phyloP scores from a whole-genome alignment of 2,329 filamentous ascomycete species.

The Basipetospora sp. region DNA sequence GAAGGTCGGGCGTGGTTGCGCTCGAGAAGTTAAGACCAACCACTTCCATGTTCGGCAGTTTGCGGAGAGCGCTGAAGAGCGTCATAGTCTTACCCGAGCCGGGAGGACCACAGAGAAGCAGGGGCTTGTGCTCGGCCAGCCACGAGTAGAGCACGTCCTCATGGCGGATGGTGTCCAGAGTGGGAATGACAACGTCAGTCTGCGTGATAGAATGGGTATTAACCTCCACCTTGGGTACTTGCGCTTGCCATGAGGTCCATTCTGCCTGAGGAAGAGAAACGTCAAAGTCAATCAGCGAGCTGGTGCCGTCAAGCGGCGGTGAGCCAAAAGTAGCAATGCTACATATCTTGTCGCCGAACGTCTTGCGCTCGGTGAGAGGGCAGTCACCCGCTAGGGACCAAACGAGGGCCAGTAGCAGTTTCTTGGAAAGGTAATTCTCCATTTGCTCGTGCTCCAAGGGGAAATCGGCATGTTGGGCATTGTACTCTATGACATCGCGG shows the following conservation, averaged over 20 bases:
- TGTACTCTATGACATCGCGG: slow-evolving; percentile 87
- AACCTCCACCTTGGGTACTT: slow-evolving; percentile 87
- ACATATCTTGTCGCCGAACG: slow-evolving; percentile 73
- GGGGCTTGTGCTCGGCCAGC: slow-evolving; percentile 95
- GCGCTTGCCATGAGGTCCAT: slow-evolving; percentile 86
- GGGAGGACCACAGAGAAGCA: slow-evolving; percentile 89
- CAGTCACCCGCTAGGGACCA: slow-evolving; percentile 97
- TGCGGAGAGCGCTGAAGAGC: slow-evolving; percentile 88
- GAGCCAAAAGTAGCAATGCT: slow-evolving; percentile 75
- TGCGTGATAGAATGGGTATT: slow-evolving; percentile 97
- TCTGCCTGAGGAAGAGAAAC: slow-evolving; percentile 73
- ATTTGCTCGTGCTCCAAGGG: slow-evolving; percentile 79
- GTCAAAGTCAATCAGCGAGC: slow-evolving; percentile 90
- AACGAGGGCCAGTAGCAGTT: slow-evolving; percentile 77
- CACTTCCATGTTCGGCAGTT: slow-evolving; percentile 96
- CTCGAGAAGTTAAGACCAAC: slow-evolving; percentile 99
- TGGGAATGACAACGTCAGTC: slow-evolving; percentile 96
- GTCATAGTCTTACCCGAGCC: slow-evolving; percentile 99
- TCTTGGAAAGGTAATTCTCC: slow-evolving; percentile 82
- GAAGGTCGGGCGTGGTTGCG: slow-evolving; percentile 88
- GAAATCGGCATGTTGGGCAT: slow-evolving; percentile 85
- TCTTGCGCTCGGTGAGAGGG: slow-evolving; percentile 70
- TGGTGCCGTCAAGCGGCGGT: slow-evolving; percentile 60
- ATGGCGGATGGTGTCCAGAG: slow-evolving; percentile 88
- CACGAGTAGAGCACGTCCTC: slow-evolving; percentile 99